Conservation (phyloP, 352 stramenopile genomes). For the Saprolegnia parasitica region DNA sequence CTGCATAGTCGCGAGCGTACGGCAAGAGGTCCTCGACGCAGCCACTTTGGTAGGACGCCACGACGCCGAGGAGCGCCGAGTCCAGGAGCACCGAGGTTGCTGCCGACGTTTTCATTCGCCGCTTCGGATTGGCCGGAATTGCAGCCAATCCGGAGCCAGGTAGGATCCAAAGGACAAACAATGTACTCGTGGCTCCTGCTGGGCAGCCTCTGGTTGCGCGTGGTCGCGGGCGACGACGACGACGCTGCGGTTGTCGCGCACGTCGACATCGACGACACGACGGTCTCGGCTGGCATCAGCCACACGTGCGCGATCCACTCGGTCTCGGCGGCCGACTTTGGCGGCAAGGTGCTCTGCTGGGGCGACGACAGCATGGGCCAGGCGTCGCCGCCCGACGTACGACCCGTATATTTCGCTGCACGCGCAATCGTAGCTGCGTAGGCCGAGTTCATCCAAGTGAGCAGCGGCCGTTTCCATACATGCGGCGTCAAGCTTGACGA, state of each 20-base stretch:
- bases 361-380: conserved; percentile 58
- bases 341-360: conserved; percentile 74
- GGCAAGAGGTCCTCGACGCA: neutral
- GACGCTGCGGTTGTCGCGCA: conserved; percentile 35
- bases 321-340: conserved; percentile 57
- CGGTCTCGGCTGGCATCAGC: conserved; percentile 64
- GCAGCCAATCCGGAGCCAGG: no score
- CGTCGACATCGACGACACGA: conserved; percentile 74
- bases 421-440: conserved; percentile 10
- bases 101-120: neutral
- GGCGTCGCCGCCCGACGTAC: conserved; percentile 40
- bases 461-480: conserved; percentile 60
- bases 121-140: no score
- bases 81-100: neutral
- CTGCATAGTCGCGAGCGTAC: neutral
- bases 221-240: neutral
- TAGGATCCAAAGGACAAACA: no score
- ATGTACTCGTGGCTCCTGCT: no score
- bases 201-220: neutral
- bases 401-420: conserved; percentile 1
- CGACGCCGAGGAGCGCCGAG: neutral
- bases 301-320: conserved; percentile 79
- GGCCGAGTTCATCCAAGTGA: conserved; percentile 78
- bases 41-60: neutral
- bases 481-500: conserved; percentile 74